These are phyloP conservation scores for Chlorella sp. DNA, from an alignment of 139 green algal species.

Conservation along the genomic window DNA sequence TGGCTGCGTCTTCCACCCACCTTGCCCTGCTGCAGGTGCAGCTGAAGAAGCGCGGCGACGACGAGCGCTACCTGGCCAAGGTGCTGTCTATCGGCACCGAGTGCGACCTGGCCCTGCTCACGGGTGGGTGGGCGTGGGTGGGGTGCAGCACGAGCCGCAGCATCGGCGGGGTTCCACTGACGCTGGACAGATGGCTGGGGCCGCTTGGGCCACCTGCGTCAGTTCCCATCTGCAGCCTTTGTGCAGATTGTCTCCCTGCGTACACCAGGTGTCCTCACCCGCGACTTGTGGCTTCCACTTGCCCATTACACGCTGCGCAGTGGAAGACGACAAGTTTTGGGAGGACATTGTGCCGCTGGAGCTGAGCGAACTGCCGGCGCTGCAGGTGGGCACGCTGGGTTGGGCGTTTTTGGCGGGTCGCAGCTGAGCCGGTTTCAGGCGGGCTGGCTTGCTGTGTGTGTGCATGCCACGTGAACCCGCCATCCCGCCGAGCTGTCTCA, in stretches of 20 bases:
- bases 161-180: too few relatives aligned
- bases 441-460: neutral
- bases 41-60: conserved; percentile 89
- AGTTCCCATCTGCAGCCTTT: too few relatives aligned
- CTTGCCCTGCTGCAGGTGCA: conserved; percentile 69
- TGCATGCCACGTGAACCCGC: too few relatives aligned
- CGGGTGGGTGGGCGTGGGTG: neutral
- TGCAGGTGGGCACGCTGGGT: conserved; percentile 38
- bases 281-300: too few relatives aligned
- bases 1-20: too few relatives aligned
- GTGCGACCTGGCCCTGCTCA: conserved; percentile 89
- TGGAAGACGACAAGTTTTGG: conserved; percentile 92
- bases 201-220: too few relatives aligned
- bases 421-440: neutral
- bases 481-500: neutral
- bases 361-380: conserved; percentile 78
- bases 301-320: conserved; percentile 33
- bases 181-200: too few relatives aligned
- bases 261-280: too few relatives aligned
- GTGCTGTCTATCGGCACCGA: conserved; percentile 71
- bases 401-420: neutral
- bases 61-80: conserved; percentile 90
- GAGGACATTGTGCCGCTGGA: conserved; percentile 69
- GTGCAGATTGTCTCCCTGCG: too few relatives aligned
- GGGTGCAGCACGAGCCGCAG: too few relatives aligned